Evolutionary conservation across 495 filamentous ascomycete genomes (phyloP), one percentile per base, ranked within the genome.

Genomic region (Cercophora scortea): DNA sequence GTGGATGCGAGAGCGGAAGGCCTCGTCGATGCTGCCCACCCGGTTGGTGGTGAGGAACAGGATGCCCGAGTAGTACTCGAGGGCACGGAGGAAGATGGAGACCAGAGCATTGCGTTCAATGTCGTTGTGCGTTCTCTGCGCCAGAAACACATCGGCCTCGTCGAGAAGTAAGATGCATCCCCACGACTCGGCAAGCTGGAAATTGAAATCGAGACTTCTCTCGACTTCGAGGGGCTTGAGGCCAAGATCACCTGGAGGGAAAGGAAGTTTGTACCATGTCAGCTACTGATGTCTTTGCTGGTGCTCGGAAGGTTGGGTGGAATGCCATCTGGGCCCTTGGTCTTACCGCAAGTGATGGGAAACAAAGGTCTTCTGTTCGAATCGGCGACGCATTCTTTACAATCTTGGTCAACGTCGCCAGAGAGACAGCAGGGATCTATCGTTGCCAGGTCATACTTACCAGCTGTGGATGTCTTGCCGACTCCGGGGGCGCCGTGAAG

Each of bases 51-150:
- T 81, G 3, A 83, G 64, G 59, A 82, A 79, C 6, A 82, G 66
- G 41, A 82, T 78, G 8, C 80, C 80, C 0, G 67, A 57, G 54
- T 81, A 85, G 60, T 82, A 84, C 53, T 84, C 81, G 0, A 84
- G 65, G 0, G 73, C 66, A 3, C 81, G 71, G 1, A 83, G 64
- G 51, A 85, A 83, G 1, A 82, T 25, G 5, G 25, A 25, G 2
- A 25, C 25, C 25, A 25, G 25, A 25, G 25, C 25, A 25, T 25
- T 25, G 5, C 25, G 25, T 5, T 25, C 25, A 25, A 25, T 25
- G 25, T 25, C 25, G 25, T 25, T 25, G 2, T 2, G 25, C 2
- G 25, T 25, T 25, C 80, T 65, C 51, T 72, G 57, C 12, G 72
- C 67, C 0, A 84, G 65, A 50, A 82, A 84, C 1, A 83, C 69